Evolutionary conservation across 371 early-diverging fungal genomes (phyloP).

Genomic region (Apophysomyces trapeziformis): DNA sequence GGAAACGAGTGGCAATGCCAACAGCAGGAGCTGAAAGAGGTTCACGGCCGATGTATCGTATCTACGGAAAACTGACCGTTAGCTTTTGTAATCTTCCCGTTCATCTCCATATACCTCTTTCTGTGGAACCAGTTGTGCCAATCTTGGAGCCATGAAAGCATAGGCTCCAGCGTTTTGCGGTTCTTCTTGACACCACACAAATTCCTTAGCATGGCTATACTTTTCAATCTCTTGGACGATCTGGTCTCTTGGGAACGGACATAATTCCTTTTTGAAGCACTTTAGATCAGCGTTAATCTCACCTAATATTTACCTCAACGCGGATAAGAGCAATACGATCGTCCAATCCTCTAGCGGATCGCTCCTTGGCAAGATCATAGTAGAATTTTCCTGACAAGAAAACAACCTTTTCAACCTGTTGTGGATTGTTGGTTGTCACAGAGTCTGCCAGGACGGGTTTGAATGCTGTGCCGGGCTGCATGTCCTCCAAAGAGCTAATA

Average conservation of each 20-base stretch:
- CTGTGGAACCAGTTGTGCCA: slow-evolving; percentile 70
- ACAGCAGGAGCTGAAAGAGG: slow-evolving; percentile 81
- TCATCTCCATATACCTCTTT: slow-evolving; percentile 28
- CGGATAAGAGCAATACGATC: slow-evolving; percentile 83
- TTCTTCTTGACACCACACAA: slow-evolving; percentile 95
- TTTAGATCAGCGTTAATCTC: no score
- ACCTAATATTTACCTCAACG: slow-evolving; percentile 60
- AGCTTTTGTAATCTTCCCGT: background rate
- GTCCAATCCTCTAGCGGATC: slow-evolving; percentile 63
- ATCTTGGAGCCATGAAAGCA: slow-evolving; percentile 84
- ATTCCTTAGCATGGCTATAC: slow-evolving; percentile 71
- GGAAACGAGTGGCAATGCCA: slow-evolving; percentile 56
- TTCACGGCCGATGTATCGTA: slow-evolving; percentile 74
- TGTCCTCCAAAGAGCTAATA: slow-evolving; percentile 77
- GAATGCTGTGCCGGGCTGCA: slow-evolving; percentile 85
- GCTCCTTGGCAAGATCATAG: slow-evolving; percentile 86
- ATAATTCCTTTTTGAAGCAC: slow-evolving; percentile 63
- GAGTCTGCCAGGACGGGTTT: slow-evolving; percentile 79
- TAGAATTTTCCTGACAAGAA: slow-evolving; percentile 92
- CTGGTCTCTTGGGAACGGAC: slow-evolving; percentile 89
- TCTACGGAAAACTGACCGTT: slow-evolving; percentile 23
- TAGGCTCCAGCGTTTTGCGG: slow-evolving; percentile 93
- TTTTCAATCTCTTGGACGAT: slow-evolving; percentile 66
- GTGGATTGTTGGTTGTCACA: slow-evolving; percentile 31
- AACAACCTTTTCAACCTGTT: slow-evolving; percentile 71